These are phyloP conservation scores for Coemansia sp. DNA, from an alignment of 192 early-diverging fungal genomes.

Conservation along the genomic window DNA sequence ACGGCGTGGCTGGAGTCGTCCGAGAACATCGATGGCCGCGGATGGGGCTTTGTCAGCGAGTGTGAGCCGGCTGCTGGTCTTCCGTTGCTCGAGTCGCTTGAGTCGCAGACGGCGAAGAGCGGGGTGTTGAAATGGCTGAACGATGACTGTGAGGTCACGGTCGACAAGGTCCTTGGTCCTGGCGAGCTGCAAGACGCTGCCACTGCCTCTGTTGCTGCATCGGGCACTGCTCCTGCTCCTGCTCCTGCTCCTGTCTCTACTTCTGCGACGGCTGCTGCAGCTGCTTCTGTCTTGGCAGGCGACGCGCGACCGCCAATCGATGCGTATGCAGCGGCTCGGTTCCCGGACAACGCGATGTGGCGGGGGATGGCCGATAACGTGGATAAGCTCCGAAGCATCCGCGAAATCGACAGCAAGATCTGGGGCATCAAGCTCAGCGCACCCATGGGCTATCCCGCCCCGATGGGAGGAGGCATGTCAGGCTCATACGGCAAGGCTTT, in stretches of 20 bases:
- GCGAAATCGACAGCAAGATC: conserved; percentile 63
- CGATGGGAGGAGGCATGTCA: neutral
- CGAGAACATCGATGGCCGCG: conserved; percentile 16
- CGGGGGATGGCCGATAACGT: conserved; percentile 55
- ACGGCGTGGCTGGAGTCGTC: conserved; percentile 25
- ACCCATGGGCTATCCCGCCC: conserved; percentile 23
- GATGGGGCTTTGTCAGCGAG: conserved; percentile 38
- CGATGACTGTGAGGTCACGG: conserved; percentile 46
- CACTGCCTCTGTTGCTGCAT: no score
- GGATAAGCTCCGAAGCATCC: conserved; percentile 56
- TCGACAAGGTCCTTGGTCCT: conserved; percentile 7
- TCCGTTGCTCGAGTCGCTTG: conserved; percentile 32
- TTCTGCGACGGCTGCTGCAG: no score
- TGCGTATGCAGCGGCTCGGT: conserved; percentile 42
- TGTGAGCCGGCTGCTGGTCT: conserved; percentile 37
- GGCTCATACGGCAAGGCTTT: neutral
- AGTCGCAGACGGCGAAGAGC: conserved; percentile 19
- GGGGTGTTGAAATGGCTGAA: conserved; percentile 51
- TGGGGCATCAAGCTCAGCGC: conserved; percentile 56
- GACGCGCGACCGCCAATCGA: conserved; percentile 25
- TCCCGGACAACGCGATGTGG: conserved; percentile 53
- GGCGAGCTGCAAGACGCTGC: neutral
- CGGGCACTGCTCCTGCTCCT: no score
- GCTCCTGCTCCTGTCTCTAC: neutral
- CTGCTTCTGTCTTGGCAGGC: neutral